These are phyloP conservation scores for Helenozyma rhizophorensis DNA, from an alignment of 805 yeast species.

Conservation along the genomic window DNA sequence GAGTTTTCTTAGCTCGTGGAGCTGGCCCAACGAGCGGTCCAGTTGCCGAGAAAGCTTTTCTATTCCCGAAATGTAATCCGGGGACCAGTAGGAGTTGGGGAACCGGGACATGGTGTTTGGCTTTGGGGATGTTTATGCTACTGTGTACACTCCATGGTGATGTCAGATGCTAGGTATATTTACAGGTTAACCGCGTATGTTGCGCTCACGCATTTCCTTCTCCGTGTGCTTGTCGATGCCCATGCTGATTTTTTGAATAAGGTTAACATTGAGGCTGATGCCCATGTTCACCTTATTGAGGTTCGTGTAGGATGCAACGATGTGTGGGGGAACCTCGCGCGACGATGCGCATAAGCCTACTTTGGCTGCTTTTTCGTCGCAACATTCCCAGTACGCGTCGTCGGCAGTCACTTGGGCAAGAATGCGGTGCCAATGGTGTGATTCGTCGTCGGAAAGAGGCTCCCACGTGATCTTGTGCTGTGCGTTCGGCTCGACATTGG, in stretches of 20 bases:
- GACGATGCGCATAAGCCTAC: too few species aligned
- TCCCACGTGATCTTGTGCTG: conserved; percentile 9
- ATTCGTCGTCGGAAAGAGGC: conserved; percentile 3
- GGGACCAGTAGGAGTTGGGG: conserved; percentile 39
- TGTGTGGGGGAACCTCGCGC: too few species aligned
- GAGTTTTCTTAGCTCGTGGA: conserved; percentile 37
- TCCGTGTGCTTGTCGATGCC: not conserved
- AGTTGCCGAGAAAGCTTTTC: conserved; percentile 28
- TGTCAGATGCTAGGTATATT: too few species aligned
- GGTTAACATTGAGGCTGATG: too few species aligned
- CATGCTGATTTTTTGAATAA: too few species aligned
- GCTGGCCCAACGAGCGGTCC: conserved; percentile 29
- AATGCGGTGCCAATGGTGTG: conserved; percentile 2
- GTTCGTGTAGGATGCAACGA: too few species aligned
- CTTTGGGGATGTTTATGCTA: not conserved
- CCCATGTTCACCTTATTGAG: too few species aligned
- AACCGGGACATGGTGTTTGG: conserved; percentile 12
- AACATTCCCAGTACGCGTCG: too few species aligned
- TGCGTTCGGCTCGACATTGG: too few species aligned
- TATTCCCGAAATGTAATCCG: conserved; percentile 37
- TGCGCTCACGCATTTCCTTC: conserved; percentile 1
- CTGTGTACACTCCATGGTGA: not conserved
- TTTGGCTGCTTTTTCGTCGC: too few species aligned
- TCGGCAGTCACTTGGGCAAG: too few species aligned
- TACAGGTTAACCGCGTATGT: not conserved